A percentile compares a stretch with the other conserved stretches of the same genome.
Evolutionary conservation across 345 rosid genomes (phyloP).

Genomic region (Camelina laxa): DNA sequence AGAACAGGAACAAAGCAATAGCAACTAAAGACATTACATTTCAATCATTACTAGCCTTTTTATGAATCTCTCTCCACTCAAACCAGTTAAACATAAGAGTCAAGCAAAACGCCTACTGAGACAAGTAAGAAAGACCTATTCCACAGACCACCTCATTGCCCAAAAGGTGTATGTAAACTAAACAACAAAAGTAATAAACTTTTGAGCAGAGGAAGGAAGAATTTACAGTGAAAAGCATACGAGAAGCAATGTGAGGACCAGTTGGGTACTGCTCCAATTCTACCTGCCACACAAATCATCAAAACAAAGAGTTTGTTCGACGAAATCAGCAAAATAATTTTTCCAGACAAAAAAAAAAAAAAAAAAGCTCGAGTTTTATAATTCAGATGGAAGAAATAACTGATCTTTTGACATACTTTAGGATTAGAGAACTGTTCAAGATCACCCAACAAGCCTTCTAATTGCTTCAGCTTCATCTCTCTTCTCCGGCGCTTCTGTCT

Average conservation of each 20-base stretch:
- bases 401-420: conserved; percentile 51
- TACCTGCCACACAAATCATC: conserved; percentile 49
- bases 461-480: conserved; percentile 84
- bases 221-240: conserved; percentile 81
- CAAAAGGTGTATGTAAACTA: too few relatives aligned
- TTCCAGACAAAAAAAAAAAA: neutral
- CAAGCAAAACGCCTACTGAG: neutral
- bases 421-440: conserved; percentile 78
- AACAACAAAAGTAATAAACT: conserved; percentile 18
- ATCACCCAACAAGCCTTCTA: conserved; percentile 78
- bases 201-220: neutral
- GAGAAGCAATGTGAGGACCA: conserved; percentile 96
- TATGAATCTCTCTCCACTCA: neutral
- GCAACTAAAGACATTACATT: neutral
- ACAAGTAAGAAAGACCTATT: conserved; percentile 2
- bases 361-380: neutral
- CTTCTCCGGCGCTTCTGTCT: conserved; percentile 33
- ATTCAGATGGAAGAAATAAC: neutral
- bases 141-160: neutral
- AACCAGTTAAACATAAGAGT: neutral
- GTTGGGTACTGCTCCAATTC: conserved; percentile 98
- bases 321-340: neutral
- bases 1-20: conserved; percentile 1
- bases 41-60: neutral
- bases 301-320: conserved; percentile 4